Base-by-base conservation (phyloP, 1,284 basidiomycete genomes). In the Microbotryum violaceum region DNA sequence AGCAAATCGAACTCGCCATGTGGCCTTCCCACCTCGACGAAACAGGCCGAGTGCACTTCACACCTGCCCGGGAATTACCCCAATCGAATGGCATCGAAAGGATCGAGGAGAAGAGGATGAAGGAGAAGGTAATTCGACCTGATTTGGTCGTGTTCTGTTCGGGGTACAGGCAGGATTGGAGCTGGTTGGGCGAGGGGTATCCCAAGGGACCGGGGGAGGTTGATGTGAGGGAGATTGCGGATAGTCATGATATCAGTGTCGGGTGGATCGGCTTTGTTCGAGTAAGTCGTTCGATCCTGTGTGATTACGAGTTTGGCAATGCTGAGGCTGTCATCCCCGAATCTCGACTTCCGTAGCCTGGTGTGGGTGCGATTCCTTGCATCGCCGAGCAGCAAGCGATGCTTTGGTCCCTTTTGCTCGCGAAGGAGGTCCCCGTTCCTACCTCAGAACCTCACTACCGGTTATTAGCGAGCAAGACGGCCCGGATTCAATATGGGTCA, bases 381-480 rank as follows among this genome's bases (percentile, higher is more conserved):
- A 82, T 85, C 57, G 79, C 83, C 2, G 84, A 86, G 73, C 82
- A 84, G 79, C 83, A 84, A 69, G 74, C 79, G 0, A 82, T 84
- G 73, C 80, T 84, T 63, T 85, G 83, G 82, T 80, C 82, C 50
- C 78, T 81, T 3, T 70, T 84, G 8, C 71, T 83, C 25, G 74
- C 77, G 56, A 75, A 82, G 7, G 74, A 75, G 23, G 71, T 76
- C 23, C 80, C 81, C 0, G 74, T 81, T 2, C 75, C 81, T 0
- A 70, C 64, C 1, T 67, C 70, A 27, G 76, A 76, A 5, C 79
- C 82, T 25, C 78, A 81, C 66, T 85, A 86, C 72, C 82, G 84
- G 66, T 76, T 85, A 5, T 76, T 85, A 7, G 79, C 82, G 18
- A 78, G 78, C 45, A 77, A 80, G 37, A 78, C 76, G 16, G 79